Evolutionary conservation across 768 basidiomycete species (phyloP), one percentile per base, ranked within the genome.

Genomic region (Albatrellus ellisii): DNA sequence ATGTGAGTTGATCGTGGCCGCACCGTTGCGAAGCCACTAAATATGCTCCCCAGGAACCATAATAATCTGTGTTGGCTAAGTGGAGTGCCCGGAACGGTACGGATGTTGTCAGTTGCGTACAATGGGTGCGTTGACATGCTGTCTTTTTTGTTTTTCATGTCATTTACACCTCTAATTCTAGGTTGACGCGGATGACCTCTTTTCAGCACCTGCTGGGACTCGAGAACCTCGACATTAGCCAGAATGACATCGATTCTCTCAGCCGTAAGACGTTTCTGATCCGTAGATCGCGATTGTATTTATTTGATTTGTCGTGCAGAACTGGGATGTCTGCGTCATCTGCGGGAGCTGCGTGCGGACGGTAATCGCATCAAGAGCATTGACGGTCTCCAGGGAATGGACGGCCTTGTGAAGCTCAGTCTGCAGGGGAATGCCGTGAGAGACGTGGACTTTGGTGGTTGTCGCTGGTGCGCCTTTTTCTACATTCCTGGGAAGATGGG

Each of bases 321-420:
- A 58, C 66, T 98, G 22, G 70, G 73, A 46, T 87, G 84, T 57
- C 70, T 98, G 42, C 71, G 75, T 46, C 88, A 87, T 56, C 65
- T 98, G 42, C 75, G 88, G 26, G 90, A 97, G 57, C 73, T 99
- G 41, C 81, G 75, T 43, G 84, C 85, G n/a, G 89, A 98, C 56
- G 73, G 75, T 39, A 98, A 97, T 62, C 69, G 67, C 56, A 80
- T 99, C 49, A 62, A 58, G 14, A 76, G 69, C 54, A 52, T 88
- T 12, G 77, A 81, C 31, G 90, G 91, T 1, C 63, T 99, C 34
- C 72, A 83, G 55, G 67, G 66, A 45, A 72, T 97, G 66, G 82
- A 85, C 51, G 73, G 77, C 15, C 76, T 99, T 21, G 72, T 81
- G 54, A 87, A 88, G 62, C 66, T 98, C 43, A 88, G 84, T 53